Evolutionary conservation across 73 alveolate species (phyloP), one percentile per base, ranked within the genome.

Genomic region (Paramecium biaurelia): DNA sequence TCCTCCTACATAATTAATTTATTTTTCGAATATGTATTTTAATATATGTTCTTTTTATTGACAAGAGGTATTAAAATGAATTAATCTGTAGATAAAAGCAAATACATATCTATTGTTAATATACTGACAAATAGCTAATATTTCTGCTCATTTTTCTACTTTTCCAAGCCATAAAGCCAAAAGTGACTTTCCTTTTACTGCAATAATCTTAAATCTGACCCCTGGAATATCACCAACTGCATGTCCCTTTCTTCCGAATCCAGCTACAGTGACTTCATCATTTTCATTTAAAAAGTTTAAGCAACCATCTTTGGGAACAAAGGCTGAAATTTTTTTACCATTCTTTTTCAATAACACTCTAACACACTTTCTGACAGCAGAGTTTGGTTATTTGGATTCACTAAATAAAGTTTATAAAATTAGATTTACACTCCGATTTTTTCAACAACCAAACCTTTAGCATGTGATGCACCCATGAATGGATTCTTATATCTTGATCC

Each of bases 211-310:
- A 88, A 92, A 94, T 94, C 97, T 92, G 93, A 94, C 93, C 56
- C 97, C 97, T 43, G 97, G 97, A 70, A 94, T 45, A 94, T 94
- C 97, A 20, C 97, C 97, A 35, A 94, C 97, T 38, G 97, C 97
- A 89, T 94, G 97, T 85, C 97, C 97, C 68, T 94, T 72, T 94
- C 97, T 94, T 43, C 97, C 97, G 92, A 94, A 92, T 56, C 97
- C 97, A 74, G 97, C 96, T 34, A 94, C 92, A 67, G 93, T 92
- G 28, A 94, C 97, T 94, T 94, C 93, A 63, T 94, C 97, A 85
- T 94, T 94, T 92, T 94, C 97, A 92, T 92, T 95, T 67, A 94
- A 87, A 86, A 94, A 94, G 85, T 94, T 94, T 57, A 94, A 85
- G 92, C 95, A 92, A 92, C 97, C 97, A 92, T 94, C 97, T 70